Base-by-base conservation (phyloP, 495 filamentous ascomycete genomes). In the Aspergillus hancockii region DNA sequence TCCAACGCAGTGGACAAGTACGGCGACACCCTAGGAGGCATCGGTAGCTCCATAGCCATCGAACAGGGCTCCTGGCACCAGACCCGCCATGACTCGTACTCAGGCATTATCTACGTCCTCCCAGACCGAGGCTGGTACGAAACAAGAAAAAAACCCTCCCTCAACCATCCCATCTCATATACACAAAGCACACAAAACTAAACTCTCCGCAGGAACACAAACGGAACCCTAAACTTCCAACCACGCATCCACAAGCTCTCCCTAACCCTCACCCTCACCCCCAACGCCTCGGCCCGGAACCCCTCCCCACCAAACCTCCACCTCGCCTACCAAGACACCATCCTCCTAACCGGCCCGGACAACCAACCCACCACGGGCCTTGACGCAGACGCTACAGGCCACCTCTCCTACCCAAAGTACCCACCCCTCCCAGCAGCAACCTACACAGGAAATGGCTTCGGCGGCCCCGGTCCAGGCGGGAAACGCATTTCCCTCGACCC, bases 181-280 rank as follows among this genome's bases (percentile, higher is more conserved):
- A 22, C 41, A 18, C 4, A 50, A 38, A 19, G 54, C 14, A 7
- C 46, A 8, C 32, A 43, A 12, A 41, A 41, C 38, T 41, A n/a
- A 41, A 12, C 13, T 9, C 60, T 16, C 47, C 56, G n/a, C 58
- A 81, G 76, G 84, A 86, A 88, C 58, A 92, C 89, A 13, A 75
- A 91, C 62, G 90, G 90, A 13, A 92, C 90, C 0, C 69, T 86
- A 16, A 91, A 91, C 71, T 90, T 81, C 70, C 85, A 91, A 58
- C 79, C 82, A 0, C 86, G 90, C 47, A 81, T 94, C 40, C 90
- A 94, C 68, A 86, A 88, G 57, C 87, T 91, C 63, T 67, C 76
- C 53, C 74, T 92, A 52, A 70, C 78, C 51, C 77, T 92, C 56
- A 78, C 79, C 21, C 81, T 90, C 57, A 63, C 73, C 6, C 67